These are phyloP conservation scores for Aspergillus ibericus DNA, from an alignment of 2,329 filamentous ascomycete genomes.

Conservation along the genomic window DNA sequence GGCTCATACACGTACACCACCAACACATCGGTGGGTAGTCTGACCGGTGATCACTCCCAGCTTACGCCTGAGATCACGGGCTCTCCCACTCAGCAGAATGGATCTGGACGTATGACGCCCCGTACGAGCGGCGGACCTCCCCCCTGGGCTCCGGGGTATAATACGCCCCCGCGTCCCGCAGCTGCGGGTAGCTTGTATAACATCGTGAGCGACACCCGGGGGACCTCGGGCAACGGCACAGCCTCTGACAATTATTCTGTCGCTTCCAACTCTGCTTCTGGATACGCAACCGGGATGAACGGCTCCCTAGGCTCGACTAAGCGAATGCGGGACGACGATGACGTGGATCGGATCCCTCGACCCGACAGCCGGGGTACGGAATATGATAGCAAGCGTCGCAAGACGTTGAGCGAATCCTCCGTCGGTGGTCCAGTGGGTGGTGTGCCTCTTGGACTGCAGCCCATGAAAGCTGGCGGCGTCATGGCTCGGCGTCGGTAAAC, in stretches of 20 bases:
- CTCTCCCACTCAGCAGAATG: constrained; percentile 75
- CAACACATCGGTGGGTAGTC: constrained; percentile 63
- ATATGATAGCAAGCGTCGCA: constrained; percentile 71
- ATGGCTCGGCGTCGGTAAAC: constrained; percentile 41
- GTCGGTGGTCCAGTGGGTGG: constrained; percentile 49
- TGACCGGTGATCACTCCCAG: constrained; percentile 72
- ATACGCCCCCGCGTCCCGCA: constrained; percentile 69
- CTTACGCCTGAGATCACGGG: constrained; percentile 79
- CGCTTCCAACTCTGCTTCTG: constrained; percentile 61
- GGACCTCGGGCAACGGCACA: constrained; percentile 62
- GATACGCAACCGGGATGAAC: constrained; percentile 62
- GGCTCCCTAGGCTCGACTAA: constrained; percentile 60
- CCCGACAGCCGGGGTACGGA: constrained; percentile 62
- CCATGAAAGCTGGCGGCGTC: constrained; percentile 45
- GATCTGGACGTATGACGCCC: constrained; percentile 81
- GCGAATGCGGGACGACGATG: constrained; percentile 65
- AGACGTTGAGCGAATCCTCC: constrained; percentile 66
- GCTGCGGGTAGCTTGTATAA: constrained; percentile 83
- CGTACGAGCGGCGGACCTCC: constrained; percentile 72
- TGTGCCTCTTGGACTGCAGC: constrained; percentile 41
- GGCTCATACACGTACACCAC: constrained; percentile 74
- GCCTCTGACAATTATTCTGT: constrained; percentile 70
- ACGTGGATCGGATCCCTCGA: constrained; percentile 65
- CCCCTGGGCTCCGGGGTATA: constrained; percentile 72
- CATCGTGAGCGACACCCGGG: constrained; percentile 79